These are phyloP conservation scores for Quercus engelmannii DNA, from an alignment of 306 rosid genomes.

Conservation along the genomic window DNA sequence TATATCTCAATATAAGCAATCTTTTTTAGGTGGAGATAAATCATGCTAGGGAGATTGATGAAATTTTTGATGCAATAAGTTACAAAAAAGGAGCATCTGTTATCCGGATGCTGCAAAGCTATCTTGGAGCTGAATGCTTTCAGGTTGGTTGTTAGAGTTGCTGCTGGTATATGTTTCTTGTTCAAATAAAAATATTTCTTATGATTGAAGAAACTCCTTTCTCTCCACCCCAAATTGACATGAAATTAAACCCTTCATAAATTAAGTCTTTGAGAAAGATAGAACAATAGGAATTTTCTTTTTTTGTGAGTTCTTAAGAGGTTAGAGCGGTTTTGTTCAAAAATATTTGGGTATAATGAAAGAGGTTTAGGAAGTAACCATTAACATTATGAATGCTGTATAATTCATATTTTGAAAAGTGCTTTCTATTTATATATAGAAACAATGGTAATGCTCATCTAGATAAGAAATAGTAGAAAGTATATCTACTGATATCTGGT, in stretches of 20 bases:
- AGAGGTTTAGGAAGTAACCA: not conserved
- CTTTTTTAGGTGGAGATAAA: constrained; percentile 79
- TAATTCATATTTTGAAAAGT: not conserved
- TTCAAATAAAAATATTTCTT: not conserved
- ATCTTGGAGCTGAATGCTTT: constrained; percentile 84
- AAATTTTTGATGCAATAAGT: constrained; percentile 94
- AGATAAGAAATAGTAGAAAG: not conserved
- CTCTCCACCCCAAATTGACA: not conserved
- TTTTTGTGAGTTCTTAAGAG: not conserved
- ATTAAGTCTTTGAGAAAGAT: not conserved
- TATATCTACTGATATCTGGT: not conserved
- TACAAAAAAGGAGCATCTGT: constrained; percentile 93
- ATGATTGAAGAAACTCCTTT: not conserved
- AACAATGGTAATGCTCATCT: not conserved
- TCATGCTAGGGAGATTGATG: constrained; percentile 84
- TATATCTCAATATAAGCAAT: not conserved
- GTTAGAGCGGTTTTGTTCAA: not conserved
- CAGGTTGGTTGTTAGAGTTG: constrained; percentile 57
- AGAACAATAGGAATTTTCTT: not conserved
- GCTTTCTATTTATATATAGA: not conserved
- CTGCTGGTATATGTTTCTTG: not conserved
- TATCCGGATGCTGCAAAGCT: constrained; percentile 93
- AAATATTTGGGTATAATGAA: not conserved
- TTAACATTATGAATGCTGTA: not conserved
- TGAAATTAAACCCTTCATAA: not conserved